Percentiles rank a stretch among this genome's conserved stretches.
phyloP scores from a whole-genome alignment of 352 stramenopile species.

The Phytopythium montanum region DNA sequence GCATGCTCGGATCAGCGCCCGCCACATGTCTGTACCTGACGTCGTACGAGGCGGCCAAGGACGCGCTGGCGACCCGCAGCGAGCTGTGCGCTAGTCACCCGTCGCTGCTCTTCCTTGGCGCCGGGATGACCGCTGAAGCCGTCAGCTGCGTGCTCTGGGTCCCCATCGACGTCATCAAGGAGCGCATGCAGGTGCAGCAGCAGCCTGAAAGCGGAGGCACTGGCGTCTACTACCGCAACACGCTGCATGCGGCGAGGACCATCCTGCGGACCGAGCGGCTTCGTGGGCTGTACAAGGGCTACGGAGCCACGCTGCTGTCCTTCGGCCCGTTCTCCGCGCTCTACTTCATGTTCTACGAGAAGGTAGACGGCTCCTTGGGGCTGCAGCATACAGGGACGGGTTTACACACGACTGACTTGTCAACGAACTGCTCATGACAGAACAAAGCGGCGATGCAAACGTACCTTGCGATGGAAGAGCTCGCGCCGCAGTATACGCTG shows the following conservation, averaged over 20 bases:
- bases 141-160: conserved; percentile 96
- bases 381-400: too few relatives aligned
- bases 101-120: conserved; percentile 68
- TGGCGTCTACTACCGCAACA: conserved; percentile 89
- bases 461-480: conserved; percentile 34
- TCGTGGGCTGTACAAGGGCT: conserved; percentile 93
- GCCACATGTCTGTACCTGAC: conserved; percentile 96
- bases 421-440: conserved; percentile 13
- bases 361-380: conserved; percentile 18
- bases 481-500: conserved; percentile 63
- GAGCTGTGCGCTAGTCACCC: conserved; percentile 38
- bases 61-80: conserved; percentile 34
- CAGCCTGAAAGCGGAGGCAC: conserved; percentile 3
- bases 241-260: conserved; percentile 84
- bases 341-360: conserved; percentile 98
- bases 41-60: conserved; percentile 92
- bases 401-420: background rate
- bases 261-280: conserved; percentile 91
- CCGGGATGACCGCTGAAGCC: conserved; percentile 69
- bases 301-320: conserved; percentile 93
- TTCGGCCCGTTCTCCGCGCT: conserved; percentile 98
- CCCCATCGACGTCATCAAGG: conserved; percentile 99
- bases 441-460: conserved; percentile 53
- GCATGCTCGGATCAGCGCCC: conserved; percentile 92
- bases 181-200: conserved; percentile 96